These are phyloP conservation scores for Boletus pseudopeckii DNA, from an alignment of 768 basidiomycete species.

Conservation along the genomic window DNA sequence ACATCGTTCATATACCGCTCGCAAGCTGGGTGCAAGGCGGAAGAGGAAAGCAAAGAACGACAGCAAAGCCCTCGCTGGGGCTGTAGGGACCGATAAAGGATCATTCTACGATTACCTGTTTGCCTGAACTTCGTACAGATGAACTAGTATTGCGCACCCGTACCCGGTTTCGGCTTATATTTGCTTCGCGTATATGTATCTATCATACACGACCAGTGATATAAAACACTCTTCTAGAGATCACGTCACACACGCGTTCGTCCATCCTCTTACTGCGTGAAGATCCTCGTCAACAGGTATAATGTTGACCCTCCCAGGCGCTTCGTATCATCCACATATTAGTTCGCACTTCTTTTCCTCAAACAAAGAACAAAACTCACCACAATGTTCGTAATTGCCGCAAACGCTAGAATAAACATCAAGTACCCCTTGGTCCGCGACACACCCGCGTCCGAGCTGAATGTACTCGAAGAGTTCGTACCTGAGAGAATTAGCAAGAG, in stretches of 20 bases:
- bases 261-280: conserved; percentile 40
- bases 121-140: conserved; percentile 22
- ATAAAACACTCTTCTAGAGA: conserved; percentile 4
- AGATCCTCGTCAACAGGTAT: conserved; percentile 48
- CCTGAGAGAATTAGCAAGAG: conserved; percentile 67
- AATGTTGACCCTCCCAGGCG: conserved; percentile 58
- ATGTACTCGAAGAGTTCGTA: conserved; percentile 53
- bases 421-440: conserved; percentile 72
- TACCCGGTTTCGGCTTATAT: not conserved
- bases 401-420: conserved; percentile 76
- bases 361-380: conserved; percentile 28
- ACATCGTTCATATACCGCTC: conserved; percentile 18
- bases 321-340: conserved; percentile 28
- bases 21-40: conserved; percentile 13
- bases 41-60: conserved; percentile 16
- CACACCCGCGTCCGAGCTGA: conserved; percentile 44
- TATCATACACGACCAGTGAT: conserved; percentile 1
- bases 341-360: not conserved
- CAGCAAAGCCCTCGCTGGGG: conserved; percentile 15
- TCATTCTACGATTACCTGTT: conserved; percentile 48
- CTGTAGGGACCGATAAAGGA: conserved; percentile 10
- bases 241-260: not conserved
- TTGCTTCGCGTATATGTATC: not conserved
- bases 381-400: conserved; percentile 71
- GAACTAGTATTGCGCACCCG: not conserved